Evolutionary conservation across 768 basidiomycete species (phyloP).

Genomic region (Pleurotus cornucopiae): DNA sequence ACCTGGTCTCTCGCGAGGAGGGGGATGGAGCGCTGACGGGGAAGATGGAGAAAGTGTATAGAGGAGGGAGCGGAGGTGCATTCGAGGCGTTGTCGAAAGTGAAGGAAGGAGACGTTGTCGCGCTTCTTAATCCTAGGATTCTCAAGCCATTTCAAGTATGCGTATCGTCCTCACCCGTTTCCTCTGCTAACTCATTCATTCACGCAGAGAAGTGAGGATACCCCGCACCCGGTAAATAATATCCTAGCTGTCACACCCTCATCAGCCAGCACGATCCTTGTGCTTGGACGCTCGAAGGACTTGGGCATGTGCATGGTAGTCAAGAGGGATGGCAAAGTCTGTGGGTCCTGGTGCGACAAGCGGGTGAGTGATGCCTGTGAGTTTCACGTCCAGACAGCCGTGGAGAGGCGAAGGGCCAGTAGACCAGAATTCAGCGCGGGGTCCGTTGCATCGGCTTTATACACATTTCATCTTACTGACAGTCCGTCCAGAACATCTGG

Average conservation of each 20-base stretch:
- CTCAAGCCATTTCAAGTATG: conserved; percentile 82
- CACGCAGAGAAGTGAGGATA: conserved; percentile 41
- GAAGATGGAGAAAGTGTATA: conserved; percentile 61
- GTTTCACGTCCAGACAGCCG: conserved; percentile 82
- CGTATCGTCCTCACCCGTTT: neutral
- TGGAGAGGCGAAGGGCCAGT: conserved; percentile 66
- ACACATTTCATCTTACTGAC: neutral
- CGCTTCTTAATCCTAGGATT: conserved; percentile 83
- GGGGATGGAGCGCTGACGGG: conserved; percentile 22
- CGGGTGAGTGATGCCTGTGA: conserved; percentile 86
- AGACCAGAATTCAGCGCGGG: conserved; percentile 85
- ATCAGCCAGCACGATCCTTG: conserved; percentile 71
- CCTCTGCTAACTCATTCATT: neutral
- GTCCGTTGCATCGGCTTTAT: conserved; percentile 30
- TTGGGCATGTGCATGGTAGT: conserved; percentile 79
- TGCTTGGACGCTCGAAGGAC: conserved; percentile 83
- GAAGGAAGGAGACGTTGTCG: conserved; percentile 85
- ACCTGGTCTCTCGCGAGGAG: conserved; percentile 48
- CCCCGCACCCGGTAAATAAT: conserved; percentile 75
- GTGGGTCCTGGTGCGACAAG: conserved; percentile 90
- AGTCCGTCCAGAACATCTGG: conserved; percentile 61
- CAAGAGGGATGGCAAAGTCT: conserved; percentile 76
- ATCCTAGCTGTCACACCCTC: conserved; percentile 86
- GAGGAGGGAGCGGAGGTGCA: conserved; percentile 88
- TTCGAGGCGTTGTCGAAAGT: conserved; percentile 86